phyloP scores from a whole-genome alignment of 78 protist genomes.

The Protostelium mycophagum region DNA sequence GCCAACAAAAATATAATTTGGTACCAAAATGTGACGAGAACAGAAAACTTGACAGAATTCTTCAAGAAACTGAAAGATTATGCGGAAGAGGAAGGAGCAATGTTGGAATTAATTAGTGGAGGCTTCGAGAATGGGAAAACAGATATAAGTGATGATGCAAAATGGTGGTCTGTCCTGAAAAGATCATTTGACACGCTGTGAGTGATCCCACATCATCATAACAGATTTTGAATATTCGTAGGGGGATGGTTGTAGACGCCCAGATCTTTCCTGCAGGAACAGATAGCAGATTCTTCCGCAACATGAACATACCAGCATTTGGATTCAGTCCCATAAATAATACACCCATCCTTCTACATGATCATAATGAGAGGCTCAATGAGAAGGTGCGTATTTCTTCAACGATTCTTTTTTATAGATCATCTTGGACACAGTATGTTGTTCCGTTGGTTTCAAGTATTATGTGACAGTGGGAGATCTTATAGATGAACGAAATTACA shows the following conservation, averaged over 20 bases:
- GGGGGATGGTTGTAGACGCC: slow-evolving; percentile 29
- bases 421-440: too few species aligned
- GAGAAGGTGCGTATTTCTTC: too few species aligned
- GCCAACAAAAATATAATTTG: too few species aligned
- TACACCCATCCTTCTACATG: slow-evolving; percentile 87
- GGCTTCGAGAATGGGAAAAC: slow-evolving; percentile 30
- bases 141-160: slow-evolving; percentile 11
- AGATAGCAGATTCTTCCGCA: slow-evolving; percentile 77
- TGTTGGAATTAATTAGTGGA: slow-evolving; percentile 31
- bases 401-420: too few species aligned
- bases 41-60: slow-evolving; percentile 22
- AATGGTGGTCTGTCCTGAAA: slow-evolving; percentile 36
- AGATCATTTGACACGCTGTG: slow-evolving; percentile 10
- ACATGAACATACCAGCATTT: slow-evolving; percentile 67
- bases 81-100: slow-evolving; percentile 53
- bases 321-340: slow-evolving; percentile 83
- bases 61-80: slow-evolving; percentile 49
- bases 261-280: slow-evolving; percentile 90
- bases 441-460: too few species aligned
- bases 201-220: background rate
- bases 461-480: too few species aligned
- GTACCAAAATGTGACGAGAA: too few species aligned
- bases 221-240: background rate
- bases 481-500: too few species aligned
- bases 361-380: slow-evolving; percentile 81